Evolutionary conservation across 805 yeast species (phyloP), one percentile per base, ranked within the genome.

Genomic region (Sugiyamaella marilandica): DNA sequence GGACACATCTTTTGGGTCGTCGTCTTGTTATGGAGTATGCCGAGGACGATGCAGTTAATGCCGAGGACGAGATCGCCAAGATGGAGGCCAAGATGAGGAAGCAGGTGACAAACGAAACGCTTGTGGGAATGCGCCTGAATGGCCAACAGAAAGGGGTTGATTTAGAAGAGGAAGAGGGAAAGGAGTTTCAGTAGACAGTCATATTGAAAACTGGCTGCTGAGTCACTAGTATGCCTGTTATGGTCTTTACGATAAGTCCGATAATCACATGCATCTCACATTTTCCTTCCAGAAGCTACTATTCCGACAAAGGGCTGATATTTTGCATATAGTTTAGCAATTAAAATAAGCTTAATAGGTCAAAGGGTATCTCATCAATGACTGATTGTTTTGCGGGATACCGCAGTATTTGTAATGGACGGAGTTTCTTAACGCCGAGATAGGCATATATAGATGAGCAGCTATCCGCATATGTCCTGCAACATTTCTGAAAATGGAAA

Each of bases 1-100:
- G 99, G 55, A 97, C 95, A 2, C 99, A 94, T 78, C 84, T 94
- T 72, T 78, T 94, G 49, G 99, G 99, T 33, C 85, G 99, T 73
- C 80, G 97, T 59, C 75, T 94, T 59, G 96, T 92, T 10, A 83
- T 94, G 84, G 95, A 92, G 66, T 91, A 79, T 64, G 99, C 98
- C 13, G 85, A 88, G 64, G 81, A 79, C 55, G 96, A 85, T 50
- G 80, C 91, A 32, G 84, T 76, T 41, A 81, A 87, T 67, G 96
- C 88, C 11, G 97, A 94, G 69, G 92, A 81, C 49, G 96, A 91
- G 69, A 90, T 92, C 59, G 90, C 83, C 36, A 82, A 84, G 67
- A 87, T 94, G 96, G 91, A 96, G 10, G 78, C 77, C 60, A 90
- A 86, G 74, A 95, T 89, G 34, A 78, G 77, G 66, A 82, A 78